Base-by-base conservation (phyloP, 352 stramenopile genomes). In the Globisporangium acanthophoron region DNA sequence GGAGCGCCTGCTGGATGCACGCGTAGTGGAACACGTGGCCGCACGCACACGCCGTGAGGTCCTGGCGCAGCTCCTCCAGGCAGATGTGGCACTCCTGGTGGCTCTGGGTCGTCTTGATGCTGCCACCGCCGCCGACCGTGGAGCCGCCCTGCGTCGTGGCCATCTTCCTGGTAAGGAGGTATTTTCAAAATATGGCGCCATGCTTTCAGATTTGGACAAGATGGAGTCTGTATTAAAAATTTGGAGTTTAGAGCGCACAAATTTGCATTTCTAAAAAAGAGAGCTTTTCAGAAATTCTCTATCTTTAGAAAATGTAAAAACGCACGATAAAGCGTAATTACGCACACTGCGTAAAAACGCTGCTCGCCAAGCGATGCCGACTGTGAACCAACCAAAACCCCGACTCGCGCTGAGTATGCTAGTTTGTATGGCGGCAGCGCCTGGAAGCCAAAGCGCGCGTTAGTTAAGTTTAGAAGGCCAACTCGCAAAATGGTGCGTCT, bases 401-500 rank as follows among this genome's bases (percentile, higher is more conserved):
- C 37, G 37, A 43, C 37, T 43, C 12, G 37, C 11, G 13, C 13
- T 43, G 37, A 18, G 37, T 43, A 18, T 43, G 37, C 35, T 7
- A 3, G 6, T 47, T 47, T 47, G 41, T 47, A 21, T 47, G 41
- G 41, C 41, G 41, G 9, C 8, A 3, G 35, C 35, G 35, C 37
- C 37, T 43, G 37, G 37, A 16, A 43, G 37, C 37, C 12, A 5
- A 29, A 52, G 58, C 45, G 39, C 62, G 61, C 50, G 57, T 86
- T 88, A 91, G 71, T 91, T 87, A 85, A 85, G 78, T 91, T 91
- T 91, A 91, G 78, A 89, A 91, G 79, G 88, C 81, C 81, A 86
- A 84, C 77, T 66, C 69, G 73, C 69, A 88, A 89, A 89, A 91
- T 91, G 81, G 81, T 91, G 78, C 65, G 68, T 44, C 47, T 50